Base-by-base conservation (phyloP, 495 filamentous ascomycete genomes). In the Aspergillus hancockii region DNA sequence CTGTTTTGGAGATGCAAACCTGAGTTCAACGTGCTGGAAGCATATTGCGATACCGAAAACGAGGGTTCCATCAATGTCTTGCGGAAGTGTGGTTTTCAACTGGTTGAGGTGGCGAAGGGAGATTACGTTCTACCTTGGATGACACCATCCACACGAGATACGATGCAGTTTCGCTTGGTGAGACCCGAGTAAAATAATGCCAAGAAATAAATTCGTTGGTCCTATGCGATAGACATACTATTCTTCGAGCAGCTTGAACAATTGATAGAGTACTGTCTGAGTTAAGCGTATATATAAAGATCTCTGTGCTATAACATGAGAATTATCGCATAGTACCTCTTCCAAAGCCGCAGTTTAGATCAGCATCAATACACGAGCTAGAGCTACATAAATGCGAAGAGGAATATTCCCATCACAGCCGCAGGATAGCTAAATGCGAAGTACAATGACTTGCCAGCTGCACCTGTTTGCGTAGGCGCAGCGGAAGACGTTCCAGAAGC, bases 1-100 rank as follows among this genome's bases (percentile, higher is more conserved):
- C 22, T 64, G 16, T 74, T 69, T 47, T 73, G 71, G 70, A n/a
- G 52, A 5, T 45, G 45, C 3, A 68, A 55, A 46, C 63, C 63
- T 2, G 23, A 66, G 10, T 67, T 66, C 31, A 56, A 69, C 53
- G 40, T 54, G 8, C 13, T 65, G 25, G 54, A 55, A 43, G 63
- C 59, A 8, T 63, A 46, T 28, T 59, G 51, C 47, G 66, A 68
- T 60, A 46, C 52, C 4, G 59, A 68, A 38, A 68, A 66, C 49
- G 38, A 8, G 23, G 63, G 58, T 0, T 63, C 64, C 10, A 52
- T 58, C 21, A 53, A 32, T 0, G 69, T 71, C n/a, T 40, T 69
- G 58, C 31, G 25, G 0, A 69, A 67, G 28, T 60, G 54, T 54
- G 64, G 69, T 25, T 71, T 67, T 60, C 18, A 19, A 19, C 25